These are phyloP conservation scores for Pulicaria dysenterica DNA, from an alignment of 129 eudicot species.

Conservation along the genomic window DNA sequence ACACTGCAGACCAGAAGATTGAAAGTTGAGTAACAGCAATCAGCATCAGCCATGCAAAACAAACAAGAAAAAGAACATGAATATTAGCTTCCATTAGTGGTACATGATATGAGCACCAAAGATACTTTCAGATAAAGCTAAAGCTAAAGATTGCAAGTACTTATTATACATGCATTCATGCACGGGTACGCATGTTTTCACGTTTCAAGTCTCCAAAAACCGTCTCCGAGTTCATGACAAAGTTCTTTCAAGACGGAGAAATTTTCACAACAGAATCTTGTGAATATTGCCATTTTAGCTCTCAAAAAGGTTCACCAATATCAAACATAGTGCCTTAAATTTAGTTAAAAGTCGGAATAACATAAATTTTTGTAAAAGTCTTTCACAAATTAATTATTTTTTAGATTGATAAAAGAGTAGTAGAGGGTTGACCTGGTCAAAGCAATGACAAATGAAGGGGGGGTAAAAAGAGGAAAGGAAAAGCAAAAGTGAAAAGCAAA, in stretches of 20 bases:
- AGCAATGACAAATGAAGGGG: constrained; percentile 39
- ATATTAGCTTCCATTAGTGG: constrained; percentile 30
- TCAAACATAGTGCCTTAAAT: no score
- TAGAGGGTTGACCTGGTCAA: constrained; percentile 66
- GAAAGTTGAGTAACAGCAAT: constrained; percentile 16
- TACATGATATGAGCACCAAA: constrained; percentile 30
- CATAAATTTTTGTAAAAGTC: not conserved
- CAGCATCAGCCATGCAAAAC: constrained; percentile 30
- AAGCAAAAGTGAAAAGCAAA: constrained; percentile 58
- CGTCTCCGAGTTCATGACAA: not conserved
- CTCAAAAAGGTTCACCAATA: no score
- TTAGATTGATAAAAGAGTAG: not conserved
- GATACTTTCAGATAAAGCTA: constrained; percentile 33
- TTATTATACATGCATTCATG: constrained; percentile 19
- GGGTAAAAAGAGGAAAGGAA: constrained; percentile 44
- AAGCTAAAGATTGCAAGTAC: constrained; percentile 35
- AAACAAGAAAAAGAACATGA: constrained; percentile 11
- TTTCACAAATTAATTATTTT: not conserved
- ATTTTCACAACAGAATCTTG: no score
- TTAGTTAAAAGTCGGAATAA: not conserved
- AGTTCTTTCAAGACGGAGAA: not conserved
- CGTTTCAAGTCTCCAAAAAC: constrained; percentile 15
- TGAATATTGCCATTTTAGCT: no score
- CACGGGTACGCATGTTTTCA: not conserved
- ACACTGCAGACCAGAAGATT: constrained; percentile 46